Evolutionary conservation across 768 basidiomycete genomes (phyloP).

Genomic region (Tephrocybe sp.): DNA sequence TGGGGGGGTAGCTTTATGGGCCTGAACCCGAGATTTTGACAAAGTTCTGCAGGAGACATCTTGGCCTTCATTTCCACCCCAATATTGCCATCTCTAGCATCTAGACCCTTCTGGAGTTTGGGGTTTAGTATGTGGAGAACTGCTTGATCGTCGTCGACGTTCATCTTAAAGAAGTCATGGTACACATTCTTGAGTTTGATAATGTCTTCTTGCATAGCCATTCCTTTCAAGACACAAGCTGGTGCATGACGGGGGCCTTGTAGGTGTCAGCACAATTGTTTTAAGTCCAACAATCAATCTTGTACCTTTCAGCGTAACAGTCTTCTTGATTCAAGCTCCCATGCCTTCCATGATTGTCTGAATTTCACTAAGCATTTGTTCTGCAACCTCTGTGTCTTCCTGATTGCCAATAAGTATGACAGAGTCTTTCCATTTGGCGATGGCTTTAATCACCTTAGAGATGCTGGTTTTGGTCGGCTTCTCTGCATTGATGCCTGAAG

Average conservation of each 20-base stretch:
- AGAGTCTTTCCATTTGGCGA: background rate
- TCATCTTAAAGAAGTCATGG: constrained; percentile 8
- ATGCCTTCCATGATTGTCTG: constrained; percentile 8
- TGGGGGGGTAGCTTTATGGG: background rate
- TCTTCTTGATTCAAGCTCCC: background rate
- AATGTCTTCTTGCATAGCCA: constrained; percentile 10
- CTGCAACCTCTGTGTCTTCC: background rate
- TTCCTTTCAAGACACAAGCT: constrained; percentile 2
- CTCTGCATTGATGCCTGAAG: background rate
- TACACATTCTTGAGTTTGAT: constrained; percentile 5
- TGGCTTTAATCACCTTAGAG: background rate
- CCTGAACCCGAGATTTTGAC: background rate
- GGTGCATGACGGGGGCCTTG: too few species aligned
- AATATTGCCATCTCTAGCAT: background rate
- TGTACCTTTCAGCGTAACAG: background rate
- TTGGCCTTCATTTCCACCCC: background rate
- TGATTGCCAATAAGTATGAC: background rate
- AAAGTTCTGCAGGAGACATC: background rate
- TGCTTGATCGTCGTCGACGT: background rate
- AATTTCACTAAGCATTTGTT: constrained; percentile 1
- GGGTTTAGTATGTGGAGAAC: background rate
- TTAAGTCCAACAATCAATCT: background rate
- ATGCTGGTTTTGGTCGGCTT: background rate
- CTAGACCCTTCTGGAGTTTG: background rate
- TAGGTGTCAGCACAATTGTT: too few species aligned